Evolutionary conservation across 1,139 yeast genomes (phyloP).

Genomic region (Blastobotrys persicus): DNA sequence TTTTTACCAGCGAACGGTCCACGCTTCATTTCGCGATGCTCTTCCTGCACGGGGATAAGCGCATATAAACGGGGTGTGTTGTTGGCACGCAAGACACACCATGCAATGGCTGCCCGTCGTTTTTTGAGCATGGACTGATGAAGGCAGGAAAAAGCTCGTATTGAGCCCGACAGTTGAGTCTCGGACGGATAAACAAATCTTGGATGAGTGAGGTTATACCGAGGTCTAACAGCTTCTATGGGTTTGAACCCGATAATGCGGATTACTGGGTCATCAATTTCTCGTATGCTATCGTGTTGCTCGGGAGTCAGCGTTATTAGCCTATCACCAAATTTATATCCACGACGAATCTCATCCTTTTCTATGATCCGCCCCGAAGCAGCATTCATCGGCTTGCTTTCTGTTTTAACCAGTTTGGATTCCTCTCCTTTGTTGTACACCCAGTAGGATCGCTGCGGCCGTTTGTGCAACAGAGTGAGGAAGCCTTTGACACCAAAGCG

Average conservation of each 20-base stretch:
- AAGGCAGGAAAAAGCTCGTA: conserved; percentile 63
- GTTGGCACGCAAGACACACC: conserved; percentile 60
- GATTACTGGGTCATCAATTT: conserved; percentile 44
- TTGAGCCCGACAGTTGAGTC: conserved; percentile 59
- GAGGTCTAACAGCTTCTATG: conserved; percentile 28
- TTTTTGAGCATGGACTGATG: conserved; percentile 52
- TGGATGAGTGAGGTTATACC: conserved; percentile 54
- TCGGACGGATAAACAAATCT: conserved; percentile 60
- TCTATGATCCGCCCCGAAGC: conserved; percentile 48
- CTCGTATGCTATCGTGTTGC: conserved; percentile 36
- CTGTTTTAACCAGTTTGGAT: conserved; percentile 53
- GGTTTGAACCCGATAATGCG: conserved; percentile 70
- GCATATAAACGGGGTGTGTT: conserved; percentile 61
- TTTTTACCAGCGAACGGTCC: conserved; percentile 1
- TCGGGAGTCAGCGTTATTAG: conserved; percentile 42
- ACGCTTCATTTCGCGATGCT: background rate
- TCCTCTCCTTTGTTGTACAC: conserved; percentile 54
- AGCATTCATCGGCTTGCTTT: conserved; percentile 38
- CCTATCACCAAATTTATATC: conserved; percentile 48
- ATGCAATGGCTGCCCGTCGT: conserved; percentile 61
- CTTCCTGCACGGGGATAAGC: conserved; percentile 51
- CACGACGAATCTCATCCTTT: conserved; percentile 39
- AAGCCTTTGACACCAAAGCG: conserved; percentile 72
- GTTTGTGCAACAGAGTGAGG: conserved; percentile 57
- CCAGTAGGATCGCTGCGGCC: conserved; percentile 43